Evolutionary conservation across 805 yeast species (phyloP).

Genomic region (Pichia insulana): DNA sequence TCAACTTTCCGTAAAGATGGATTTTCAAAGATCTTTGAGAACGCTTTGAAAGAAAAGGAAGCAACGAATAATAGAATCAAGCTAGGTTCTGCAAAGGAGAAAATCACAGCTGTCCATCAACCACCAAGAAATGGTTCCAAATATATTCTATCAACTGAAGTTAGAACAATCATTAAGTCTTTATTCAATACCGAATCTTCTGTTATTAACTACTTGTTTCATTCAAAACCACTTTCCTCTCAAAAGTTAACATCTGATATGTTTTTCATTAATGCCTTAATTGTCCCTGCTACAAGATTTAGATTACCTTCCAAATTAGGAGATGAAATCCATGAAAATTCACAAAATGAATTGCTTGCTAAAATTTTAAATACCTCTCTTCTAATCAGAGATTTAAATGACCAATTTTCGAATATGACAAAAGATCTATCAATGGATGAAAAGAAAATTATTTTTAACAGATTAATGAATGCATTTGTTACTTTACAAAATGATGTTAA

Average conservation of each 20-base stretch:
- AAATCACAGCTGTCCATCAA: slow-evolving; percentile 30
- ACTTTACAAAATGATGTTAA: slow-evolving; percentile 92
- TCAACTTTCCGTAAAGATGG: slow-evolving; percentile 96
- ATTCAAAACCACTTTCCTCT: slow-evolving; percentile 57
- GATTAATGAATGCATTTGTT: slow-evolving; percentile 93
- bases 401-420: slow-evolving; percentile 60
- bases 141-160: slow-evolving; percentile 81
- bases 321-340: slow-evolving; percentile 90
- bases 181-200: slow-evolving; percentile 69
- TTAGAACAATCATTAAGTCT: slow-evolving; percentile 65
- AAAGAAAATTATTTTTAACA: slow-evolving; percentile 60
- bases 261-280: slow-evolving; percentile 80
- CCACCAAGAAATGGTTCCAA: slow-evolving; percentile 65
- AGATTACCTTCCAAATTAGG: slow-evolving; percentile 95
- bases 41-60: slow-evolving; percentile 76
- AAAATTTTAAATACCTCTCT: slow-evolving; percentile 73
- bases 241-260: slow-evolving; percentile 57
- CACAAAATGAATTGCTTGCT: slow-evolving; percentile 82
- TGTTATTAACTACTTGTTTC: slow-evolving; percentile 66
- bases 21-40: slow-evolving; percentile 83
- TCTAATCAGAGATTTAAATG: slow-evolving; percentile 81
- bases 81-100: slow-evolving; percentile 25
- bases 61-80: slow-evolving; percentile 70
- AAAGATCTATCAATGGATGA: slow-evolving; percentile 58
- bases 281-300: slow-evolving; percentile 95